Evolutionary conservation across 2,329 filamentous ascomycete genomes (phyloP).

Genomic region (Alternaria arborescens): DNA sequence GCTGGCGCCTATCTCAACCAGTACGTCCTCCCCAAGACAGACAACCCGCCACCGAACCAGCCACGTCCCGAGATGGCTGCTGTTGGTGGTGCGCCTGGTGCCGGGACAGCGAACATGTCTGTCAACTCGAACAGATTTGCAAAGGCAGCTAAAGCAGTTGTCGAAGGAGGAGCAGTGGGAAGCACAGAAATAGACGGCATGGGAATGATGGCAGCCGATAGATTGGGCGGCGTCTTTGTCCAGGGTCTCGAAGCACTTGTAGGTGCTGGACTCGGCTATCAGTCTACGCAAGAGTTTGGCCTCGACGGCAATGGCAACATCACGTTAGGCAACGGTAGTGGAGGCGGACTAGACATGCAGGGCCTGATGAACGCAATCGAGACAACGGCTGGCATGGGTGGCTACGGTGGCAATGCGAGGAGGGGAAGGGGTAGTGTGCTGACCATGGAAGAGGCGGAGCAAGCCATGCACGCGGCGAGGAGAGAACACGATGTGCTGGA

Average conservation of each 20-base stretch:
- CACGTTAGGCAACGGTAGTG: slow-evolving; percentile 18
- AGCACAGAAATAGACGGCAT: slow-evolving; percentile 46
- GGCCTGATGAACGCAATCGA: slow-evolving; percentile 32
- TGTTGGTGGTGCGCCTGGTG: slow-evolving; percentile 45
- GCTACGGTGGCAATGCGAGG: slow-evolving; percentile 10
- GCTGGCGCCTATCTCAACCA: slow-evolving; percentile 48
- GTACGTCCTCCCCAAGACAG: slow-evolving; percentile 48
- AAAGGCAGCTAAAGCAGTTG: slow-evolving; percentile 46
- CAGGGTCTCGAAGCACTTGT: slow-evolving; percentile 48
- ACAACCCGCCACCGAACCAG: slow-evolving; percentile 44
- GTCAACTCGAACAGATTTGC: slow-evolving; percentile 43
- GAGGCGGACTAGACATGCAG: slow-evolving; percentile 31
- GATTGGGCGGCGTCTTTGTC: slow-evolving; percentile 47
- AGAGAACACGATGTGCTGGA: slow-evolving; percentile 50
- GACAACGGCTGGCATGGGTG: slow-evolving; percentile 9
- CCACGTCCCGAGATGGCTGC: slow-evolving; percentile 47
- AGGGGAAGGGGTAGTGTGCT: slow-evolving; percentile 40
- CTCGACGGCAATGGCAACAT: slow-evolving; percentile 36
- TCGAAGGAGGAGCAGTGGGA: slow-evolving; percentile 43
- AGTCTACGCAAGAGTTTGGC: slow-evolving; percentile 31
- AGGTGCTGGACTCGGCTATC: slow-evolving; percentile 41
- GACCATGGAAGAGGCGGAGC: slow-evolving; percentile 48
- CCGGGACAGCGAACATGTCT: slow-evolving; percentile 42
- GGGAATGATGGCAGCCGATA: slow-evolving; percentile 45
- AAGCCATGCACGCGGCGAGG: slow-evolving; percentile 45